Evolutionary conservation across 495 filamentous ascomycete species (phyloP), one percentile per base, ranked within the genome.

Genomic region (Aspergillus heteromorphus): DNA sequence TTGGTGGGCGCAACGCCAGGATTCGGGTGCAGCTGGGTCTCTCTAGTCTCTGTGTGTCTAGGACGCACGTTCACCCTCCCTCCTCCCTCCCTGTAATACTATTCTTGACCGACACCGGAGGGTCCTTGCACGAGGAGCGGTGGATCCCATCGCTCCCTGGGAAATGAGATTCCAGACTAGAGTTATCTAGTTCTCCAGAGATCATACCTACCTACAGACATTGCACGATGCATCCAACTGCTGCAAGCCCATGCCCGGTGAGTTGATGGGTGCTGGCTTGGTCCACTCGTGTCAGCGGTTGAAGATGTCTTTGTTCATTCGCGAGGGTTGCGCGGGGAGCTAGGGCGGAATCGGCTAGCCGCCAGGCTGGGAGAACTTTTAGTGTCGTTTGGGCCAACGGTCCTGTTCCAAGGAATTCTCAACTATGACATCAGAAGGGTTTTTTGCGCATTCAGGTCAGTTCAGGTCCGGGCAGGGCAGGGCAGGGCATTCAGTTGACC

Each of bases 331-430:
- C n/a, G 11, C 3, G 11, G 34, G 34, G 13, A n/a, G 34, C 34
- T 38, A 38, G n/a, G 34, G 34, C 34, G 11, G 34, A 38, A 38
- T 9, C 8, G 34, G 34, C 34, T 38, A 38, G 34, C n/a, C 34
- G 42, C 40, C 17, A 8, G 40, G 40, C 40, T 43, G 9, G 40
- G 18, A 21, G 14, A 27, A 47, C 21, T 7, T n/a, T n/a, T 47
- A 47, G 43, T 13, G 21, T 27, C 14, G 43, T 25, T 47, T 27
- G 43, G 43, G 43, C 21, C 43, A 29, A 17, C 23, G 21, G 9
- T 23, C 27, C 21, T 16, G 48, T 54, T 47, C 51, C 51, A 48
- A 48, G 51, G 51, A 54, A 48, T 25, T 16, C 30, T 5, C 42
- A 14, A 40, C 3, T 48, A 54, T 54, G 51, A 54, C 51, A 54